Evolutionary conservation across 148 eudicot genomes (phyloP), one percentile per base, ranked within the genome.

Genomic region (Spergularia marina): DNA sequence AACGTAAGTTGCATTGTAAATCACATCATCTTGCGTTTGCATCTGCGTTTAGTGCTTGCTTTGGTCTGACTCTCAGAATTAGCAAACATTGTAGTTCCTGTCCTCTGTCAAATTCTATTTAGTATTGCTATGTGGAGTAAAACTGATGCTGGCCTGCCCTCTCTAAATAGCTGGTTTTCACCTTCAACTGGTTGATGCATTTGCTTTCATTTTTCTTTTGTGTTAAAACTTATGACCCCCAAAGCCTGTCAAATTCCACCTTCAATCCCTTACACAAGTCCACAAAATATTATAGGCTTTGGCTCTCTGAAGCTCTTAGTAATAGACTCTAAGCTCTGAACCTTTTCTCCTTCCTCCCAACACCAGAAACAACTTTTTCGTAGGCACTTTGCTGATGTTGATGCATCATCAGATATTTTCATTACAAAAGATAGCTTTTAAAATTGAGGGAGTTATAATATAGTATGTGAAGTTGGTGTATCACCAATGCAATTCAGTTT

Each of bases 1-100:
- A 88, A 68, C 88, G 98, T 94, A 85, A 55, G 98, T 86, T 63
- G 68, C 77, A 65, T 84, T 78, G 66, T 56, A 63, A 53, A 58
- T 68, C 36, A 8, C 39, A 39, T 47, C 55, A n/a, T 55, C 54
- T 10, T 74, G 61, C 68, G 4, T 30, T 30, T 30, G 36, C 36
- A 30, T 81, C 74, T 52, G 34, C 53, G 47, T 15, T 12, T 44
- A 16, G 5, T 51, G 53, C 14, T 64, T 51, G 40, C n/a, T 39
- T 17, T 40, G 61, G 16, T 23, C 41, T 56, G 44, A 58, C 49
- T 61, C 23, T 71, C 25, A 4, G 15, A 14, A 74, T 5, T 74
- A 16, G 6, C 49, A 34, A 40, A 30, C 17, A 66, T 17, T 18
- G 17, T 36, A 51, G 66, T 57, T 12, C 10, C 65, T 47, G 62